Conservation (phyloP, 306 rosid genomes). For the Fragaria ananassa region DNA sequence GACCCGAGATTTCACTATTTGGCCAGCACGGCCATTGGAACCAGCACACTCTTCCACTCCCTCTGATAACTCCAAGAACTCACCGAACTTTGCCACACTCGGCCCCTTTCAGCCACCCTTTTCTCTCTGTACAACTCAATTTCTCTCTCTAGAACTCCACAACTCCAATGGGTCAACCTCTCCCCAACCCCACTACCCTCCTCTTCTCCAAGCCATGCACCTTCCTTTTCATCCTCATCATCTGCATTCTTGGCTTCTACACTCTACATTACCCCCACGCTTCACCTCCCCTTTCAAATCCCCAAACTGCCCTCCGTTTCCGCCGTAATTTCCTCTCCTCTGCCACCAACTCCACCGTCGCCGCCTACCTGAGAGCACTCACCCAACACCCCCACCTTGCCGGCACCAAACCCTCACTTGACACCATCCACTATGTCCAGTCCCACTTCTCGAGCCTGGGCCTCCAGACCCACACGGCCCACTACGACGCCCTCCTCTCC, state of each 20-base stretch:
- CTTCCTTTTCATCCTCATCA: conserved; percentile 32
- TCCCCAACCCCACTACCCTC: conserved; percentile 32
- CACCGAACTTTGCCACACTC: neutral
- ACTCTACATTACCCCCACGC: conserved; percentile 47
- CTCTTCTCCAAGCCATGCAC: conserved; percentile 37
- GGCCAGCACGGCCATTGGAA: neutral
- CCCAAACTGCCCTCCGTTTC: conserved; percentile 26
- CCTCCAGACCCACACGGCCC: conserved; percentile 43
- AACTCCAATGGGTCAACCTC: conserved; percentile 42
- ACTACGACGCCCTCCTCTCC: conserved; percentile 62
- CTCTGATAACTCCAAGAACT: neutral
- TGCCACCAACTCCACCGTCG: conserved; percentile 59
- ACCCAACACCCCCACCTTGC: conserved; percentile 89
- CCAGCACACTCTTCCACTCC: neutral
- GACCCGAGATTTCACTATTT: neutral
- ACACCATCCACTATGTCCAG: conserved; percentile 40
- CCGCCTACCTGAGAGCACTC: conserved; percentile 72
- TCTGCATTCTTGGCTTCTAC: conserved; percentile 59
- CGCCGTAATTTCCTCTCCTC: conserved; percentile 56
- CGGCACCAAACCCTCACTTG: conserved; percentile 59
- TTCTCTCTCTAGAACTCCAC: neutral
- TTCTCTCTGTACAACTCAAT: neutral
- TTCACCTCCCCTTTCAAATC: conserved; percentile 12
- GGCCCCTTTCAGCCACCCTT: neutral
- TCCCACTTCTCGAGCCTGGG: conserved; percentile 48